phyloP scores from a whole-genome alignment of 2,329 filamentous ascomycete genomes.

The Fusarium sp. region DNA sequence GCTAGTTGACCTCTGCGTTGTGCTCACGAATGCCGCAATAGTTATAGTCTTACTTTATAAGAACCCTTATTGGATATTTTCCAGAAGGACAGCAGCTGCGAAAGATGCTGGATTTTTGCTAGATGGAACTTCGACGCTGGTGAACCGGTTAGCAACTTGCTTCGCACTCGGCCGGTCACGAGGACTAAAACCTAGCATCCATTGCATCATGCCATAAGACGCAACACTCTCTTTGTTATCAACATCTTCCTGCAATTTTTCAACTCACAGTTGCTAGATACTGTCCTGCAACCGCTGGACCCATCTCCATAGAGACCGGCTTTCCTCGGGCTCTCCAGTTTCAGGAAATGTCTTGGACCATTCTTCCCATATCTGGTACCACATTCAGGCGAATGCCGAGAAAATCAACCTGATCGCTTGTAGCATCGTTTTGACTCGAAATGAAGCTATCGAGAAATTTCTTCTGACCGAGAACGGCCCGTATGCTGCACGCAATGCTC shows the following conservation, averaged over 20 bases:
- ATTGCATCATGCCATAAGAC: conserved; percentile 19
- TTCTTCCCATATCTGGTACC: conserved; percentile 39
- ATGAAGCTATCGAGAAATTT: conserved; percentile 28
- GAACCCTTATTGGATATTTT: too few relatives aligned
- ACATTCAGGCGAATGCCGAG: conserved; percentile 38
- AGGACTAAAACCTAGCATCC: conserved; percentile 23
- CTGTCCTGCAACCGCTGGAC: conserved; percentile 14
- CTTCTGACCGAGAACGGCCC: conserved; percentile 51
- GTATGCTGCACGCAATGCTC: conserved; percentile 57
- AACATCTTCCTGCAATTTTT: background rate
- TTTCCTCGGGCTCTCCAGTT: background rate
- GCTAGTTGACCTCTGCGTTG: too few relatives aligned
- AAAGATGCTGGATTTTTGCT: too few relatives aligned
- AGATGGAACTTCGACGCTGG: too few relatives aligned
- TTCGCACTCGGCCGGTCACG: conserved; percentile 13
- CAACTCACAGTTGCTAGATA: conserved; percentile 16
- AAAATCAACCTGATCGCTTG: conserved; percentile 37
- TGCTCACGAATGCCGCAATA: too few relatives aligned
- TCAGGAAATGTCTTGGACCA: conserved; percentile 18
- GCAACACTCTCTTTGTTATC: conserved; percentile 8
- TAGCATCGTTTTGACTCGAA: conserved; percentile 20
- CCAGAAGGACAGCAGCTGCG: too few relatives aligned
- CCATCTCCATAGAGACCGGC: background rate
- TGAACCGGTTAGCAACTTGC: background rate
- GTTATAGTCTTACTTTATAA: too few relatives aligned